Evolutionary conservation across 345 rosid genomes (phyloP), one percentile per base, ranked within the genome.

Genomic region (Anastatica hierochuntica): DNA sequence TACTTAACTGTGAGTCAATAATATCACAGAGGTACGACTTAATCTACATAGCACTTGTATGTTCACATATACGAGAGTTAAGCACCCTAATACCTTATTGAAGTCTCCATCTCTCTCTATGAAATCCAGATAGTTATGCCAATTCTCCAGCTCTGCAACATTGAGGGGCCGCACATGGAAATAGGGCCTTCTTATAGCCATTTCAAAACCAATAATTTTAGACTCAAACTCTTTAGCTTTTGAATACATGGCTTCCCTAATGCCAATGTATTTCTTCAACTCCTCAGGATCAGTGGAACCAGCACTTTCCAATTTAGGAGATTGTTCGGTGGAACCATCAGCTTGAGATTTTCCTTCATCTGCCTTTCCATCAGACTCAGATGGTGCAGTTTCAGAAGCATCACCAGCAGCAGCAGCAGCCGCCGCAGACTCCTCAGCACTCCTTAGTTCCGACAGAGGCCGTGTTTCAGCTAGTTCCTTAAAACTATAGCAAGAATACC

Each of bases 181-280:
- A 75, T 94, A 94, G 38, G 99, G 99, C 68, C 99, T 82, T 62
- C 87, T 83, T 58, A 94, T 84, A 79, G 97, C 85, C 71, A 80
- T 73, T 79, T 94, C 99, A 79, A 80, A 94, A 70, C 90, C 96
- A 77, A 73, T 63, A 68, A 85, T 94, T 79, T 80, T 88, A 51
- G 79, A 79, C 51, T 88, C 94, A 24, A 85, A 85, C 88, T 88
- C 99, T 82, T 85, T 94, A 62, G 97, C 87, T 80, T 83, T 88
- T 72, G 70, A 71, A 74, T 82, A 85, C 63, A 80, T 69, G 78
- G 85, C 97, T 75, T 94, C 99, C 77, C 99, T 79, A 71, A 62
- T 12, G 51, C 76, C 71, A 10, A 85, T 70, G 72, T 83, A 94
- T 80, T 79, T 94, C 89, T 88, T 82, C 88, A 85, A 63, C 77